Conservation (phyloP, 345 rosid genomes). For the Carallia brachiata region DNA sequence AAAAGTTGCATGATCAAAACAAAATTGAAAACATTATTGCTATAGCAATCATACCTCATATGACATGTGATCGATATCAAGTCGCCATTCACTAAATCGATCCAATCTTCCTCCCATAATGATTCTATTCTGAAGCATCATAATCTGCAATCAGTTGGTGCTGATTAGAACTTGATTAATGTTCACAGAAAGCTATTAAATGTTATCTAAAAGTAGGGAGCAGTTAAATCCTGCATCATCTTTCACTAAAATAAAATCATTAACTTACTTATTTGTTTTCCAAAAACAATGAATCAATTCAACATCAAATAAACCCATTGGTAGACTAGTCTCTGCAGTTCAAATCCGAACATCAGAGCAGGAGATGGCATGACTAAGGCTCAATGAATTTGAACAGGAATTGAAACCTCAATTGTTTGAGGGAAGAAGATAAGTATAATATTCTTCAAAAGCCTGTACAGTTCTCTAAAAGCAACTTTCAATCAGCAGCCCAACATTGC, state of each 20-base stretch:
- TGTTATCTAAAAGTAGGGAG: neutral
- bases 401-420: neutral
- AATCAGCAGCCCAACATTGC: neutral
- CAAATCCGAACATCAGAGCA: too few species aligned
- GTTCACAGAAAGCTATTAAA: neutral
- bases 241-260: too few species aligned
- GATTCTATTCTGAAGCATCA: conserved; percentile 48
- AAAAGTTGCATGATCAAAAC: neutral
- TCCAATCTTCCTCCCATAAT: conserved; percentile 54
- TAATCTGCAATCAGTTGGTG: conserved; percentile 33
- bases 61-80: conserved; percentile 57
- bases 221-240: too few species aligned
- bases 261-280: too few species aligned
- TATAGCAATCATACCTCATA: conserved; percentile 41
- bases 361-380: too few species aligned
- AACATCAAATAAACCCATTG: too few species aligned
- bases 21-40: neutral
- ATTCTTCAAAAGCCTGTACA: neutral
- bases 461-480: neutral
- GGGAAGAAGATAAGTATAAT: neutral
- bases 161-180: neutral
- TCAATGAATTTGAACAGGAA: neutral
- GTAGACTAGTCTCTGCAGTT: too few species aligned
- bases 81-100: conserved; percentile 51
- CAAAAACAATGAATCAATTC: too few species aligned